Conservation (phyloP, 306 rosid species). For the cucumber (Cucumis sativus) region DNA sequence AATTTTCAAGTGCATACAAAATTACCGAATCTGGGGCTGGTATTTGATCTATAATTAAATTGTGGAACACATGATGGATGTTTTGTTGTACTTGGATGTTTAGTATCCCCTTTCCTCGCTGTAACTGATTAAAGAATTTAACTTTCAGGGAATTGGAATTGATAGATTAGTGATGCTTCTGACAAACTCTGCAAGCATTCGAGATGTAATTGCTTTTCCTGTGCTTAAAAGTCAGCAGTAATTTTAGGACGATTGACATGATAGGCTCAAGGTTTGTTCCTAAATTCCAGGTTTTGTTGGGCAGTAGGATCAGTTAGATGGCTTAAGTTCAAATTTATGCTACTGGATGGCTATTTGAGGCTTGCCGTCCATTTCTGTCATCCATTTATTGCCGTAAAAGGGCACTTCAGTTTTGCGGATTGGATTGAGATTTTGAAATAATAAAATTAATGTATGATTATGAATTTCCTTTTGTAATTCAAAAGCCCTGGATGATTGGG, state of each 20-base stretch:
- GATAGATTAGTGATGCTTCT: slow-evolving; percentile 93
- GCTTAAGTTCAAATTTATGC: background rate
- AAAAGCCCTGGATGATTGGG: background rate
- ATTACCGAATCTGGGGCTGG: background rate
- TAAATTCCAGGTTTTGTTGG: background rate
- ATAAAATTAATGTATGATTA: background rate
- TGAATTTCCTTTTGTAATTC: background rate
- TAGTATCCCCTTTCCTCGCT: background rate
- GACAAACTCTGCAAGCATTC: slow-evolving; percentile 80
- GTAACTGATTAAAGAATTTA: background rate
- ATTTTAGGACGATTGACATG: background rate
- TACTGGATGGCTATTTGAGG: background rate
- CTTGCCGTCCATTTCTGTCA: background rate
- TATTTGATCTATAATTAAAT: background rate
- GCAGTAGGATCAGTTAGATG: background rate
- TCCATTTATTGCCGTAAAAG: background rate
- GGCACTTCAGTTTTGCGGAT: background rate
- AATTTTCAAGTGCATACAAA: background rate
- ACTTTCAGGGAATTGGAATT: slow-evolving; percentile 86
- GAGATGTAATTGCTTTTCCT: slow-evolving; percentile 96
- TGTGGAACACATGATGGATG: background rate
- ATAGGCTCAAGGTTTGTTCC: background rate
- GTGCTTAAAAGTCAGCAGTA: slow-evolving; percentile 68
- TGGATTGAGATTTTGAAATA: background rate
- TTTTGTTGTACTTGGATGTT: background rate